Base-by-base conservation (phyloP, 2,329 filamentous ascomycete genomes). In the Xylariaceae sp. region DNA sequence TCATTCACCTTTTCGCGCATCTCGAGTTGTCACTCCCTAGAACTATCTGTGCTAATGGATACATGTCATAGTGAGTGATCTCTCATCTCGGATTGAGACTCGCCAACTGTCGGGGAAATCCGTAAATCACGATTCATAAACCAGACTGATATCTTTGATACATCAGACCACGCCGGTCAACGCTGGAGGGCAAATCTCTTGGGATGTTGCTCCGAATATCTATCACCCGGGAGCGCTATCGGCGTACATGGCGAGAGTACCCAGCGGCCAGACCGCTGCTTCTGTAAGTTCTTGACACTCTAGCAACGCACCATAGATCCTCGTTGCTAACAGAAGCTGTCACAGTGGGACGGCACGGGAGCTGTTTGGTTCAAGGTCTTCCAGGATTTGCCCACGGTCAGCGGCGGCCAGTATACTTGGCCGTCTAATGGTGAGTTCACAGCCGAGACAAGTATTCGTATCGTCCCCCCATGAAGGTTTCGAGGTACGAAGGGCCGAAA, bases 311-410 rank as follows among this genome's bases (percentile, higher is more conserved):
- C 22, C 22, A 7, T 27, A 27, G 22, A 27, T 27, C 4, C 4
- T 27, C n/a, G 22, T 27, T 27, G 22, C 22, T 27, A 7, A 27
- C 22, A 5, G 22, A n/a, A 27, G 22, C 22, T 27, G 22, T 27
- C 7, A 27, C 22, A 27, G 22, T 71, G 66, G 49, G 68, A 70
- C 54, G 70, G 70, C 51, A 62, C 60, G 44, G 71, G 71, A 2
- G 55, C 59, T 2, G 68, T 70, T 12, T 73, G 70, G 69, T 71
- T 71, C 63, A 73, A 73, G 63, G 67, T 73, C 39, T 71, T 62
- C 59, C 67, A 73, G 61, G 69, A 72, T 52, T 61, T 66, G 52
- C 69, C 69, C 5, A 56, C 56, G 17, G 45, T 61, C 7, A 66
- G 65, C 4, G 61, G 63, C 2, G 57, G 61, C 4, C 60, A 64